Evolutionary conservation across 352 stramenopile species (phyloP), one percentile per base, ranked within the genome.

Genomic region (Phytophthora pluvialis): DNA sequence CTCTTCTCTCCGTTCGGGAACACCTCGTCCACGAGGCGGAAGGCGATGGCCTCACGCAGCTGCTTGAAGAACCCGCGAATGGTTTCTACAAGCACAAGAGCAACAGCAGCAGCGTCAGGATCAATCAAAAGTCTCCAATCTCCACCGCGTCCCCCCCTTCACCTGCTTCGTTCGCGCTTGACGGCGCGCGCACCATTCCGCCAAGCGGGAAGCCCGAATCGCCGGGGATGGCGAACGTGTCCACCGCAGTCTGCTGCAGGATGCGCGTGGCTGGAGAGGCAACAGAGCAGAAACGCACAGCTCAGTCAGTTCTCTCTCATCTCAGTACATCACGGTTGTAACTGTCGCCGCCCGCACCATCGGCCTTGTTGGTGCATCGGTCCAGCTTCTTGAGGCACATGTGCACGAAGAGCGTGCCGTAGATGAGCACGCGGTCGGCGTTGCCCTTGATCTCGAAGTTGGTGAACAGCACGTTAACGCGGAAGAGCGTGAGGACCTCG

Each of bases 381-480:
- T 98, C 92, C 21, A 96, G 70, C 66, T 97, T 95, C 80, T 97
- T 97, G 15, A 98, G 80, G 60, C 87, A 97, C 53, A 97, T 66
- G 67, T 97, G 86, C 31, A 96, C 89, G 70, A 95, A 98, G 21
- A 98, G 81, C 58, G 93, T 98, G 46, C 97, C 86, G 78, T 98
- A 98, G 67, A 98, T 94, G 49, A 98, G 80, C 65, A 96, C 92
- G 50, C 93, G 89, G 76, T 98, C 93, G 39, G 90, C 88, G 52
- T 80, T 81, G 40, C 91, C 91, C 57, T 98, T 92, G 66, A 98
- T 91, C 70, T 97, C 89, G 65, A 95, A 98, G 77, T 97, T 98
- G 36, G 90, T 95, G 70, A 98, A 98, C 21, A 98, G 73, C 38
- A 98, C 89, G 76, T 98, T 98, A 5, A 90, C 91, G 36, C 94